A percentile compares a stretch with the other conserved stretches of the same genome.
phyloP scores from a whole-genome alignment of 176 grass and related monocot genomes.

The Pontederia crassipes region DNA sequence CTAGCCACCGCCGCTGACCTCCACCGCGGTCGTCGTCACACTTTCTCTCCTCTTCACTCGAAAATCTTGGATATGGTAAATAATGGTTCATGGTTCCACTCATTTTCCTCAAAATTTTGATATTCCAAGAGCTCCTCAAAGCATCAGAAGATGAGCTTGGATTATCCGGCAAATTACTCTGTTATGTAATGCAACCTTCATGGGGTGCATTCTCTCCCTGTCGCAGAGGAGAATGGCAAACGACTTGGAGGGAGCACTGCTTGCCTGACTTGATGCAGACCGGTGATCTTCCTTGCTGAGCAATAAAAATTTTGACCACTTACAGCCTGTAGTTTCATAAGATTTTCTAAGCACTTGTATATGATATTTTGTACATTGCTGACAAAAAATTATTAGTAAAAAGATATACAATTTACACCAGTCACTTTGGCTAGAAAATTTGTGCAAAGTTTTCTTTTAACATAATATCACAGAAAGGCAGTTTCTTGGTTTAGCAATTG shows the following conservation, averaged over 20 bases:
- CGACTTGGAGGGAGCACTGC: neutral
- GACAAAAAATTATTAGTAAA: too few relatives aligned
- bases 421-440: too few relatives aligned
- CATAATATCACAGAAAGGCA: too few relatives aligned
- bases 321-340: neutral
- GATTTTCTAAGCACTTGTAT: too few relatives aligned
- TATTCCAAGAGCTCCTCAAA: conserved; percentile 1
- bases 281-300: neutral
- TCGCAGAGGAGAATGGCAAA: neutral
- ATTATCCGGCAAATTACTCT: conserved; percentile 2
- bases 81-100: conserved; percentile 11
- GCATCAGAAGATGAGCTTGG: conserved; percentile 1
- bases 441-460: too few relatives aligned
- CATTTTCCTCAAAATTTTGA: neutral
- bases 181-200: neutral
- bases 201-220: conserved; percentile 3
- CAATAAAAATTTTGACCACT: neutral
- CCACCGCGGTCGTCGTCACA: too few relatives aligned
- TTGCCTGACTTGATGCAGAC: neutral
- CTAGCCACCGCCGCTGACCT: too few relatives aligned
- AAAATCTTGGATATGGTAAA: too few relatives aligned
- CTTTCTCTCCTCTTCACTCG: too few relatives aligned
- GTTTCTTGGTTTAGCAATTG: too few relatives aligned
- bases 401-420: too few relatives aligned
- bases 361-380: too few relatives aligned